Evolutionary conservation across 768 basidiomycete genomes (phyloP), one percentile per base, ranked within the genome.

Genomic region (Suillus weaverae): DNA sequence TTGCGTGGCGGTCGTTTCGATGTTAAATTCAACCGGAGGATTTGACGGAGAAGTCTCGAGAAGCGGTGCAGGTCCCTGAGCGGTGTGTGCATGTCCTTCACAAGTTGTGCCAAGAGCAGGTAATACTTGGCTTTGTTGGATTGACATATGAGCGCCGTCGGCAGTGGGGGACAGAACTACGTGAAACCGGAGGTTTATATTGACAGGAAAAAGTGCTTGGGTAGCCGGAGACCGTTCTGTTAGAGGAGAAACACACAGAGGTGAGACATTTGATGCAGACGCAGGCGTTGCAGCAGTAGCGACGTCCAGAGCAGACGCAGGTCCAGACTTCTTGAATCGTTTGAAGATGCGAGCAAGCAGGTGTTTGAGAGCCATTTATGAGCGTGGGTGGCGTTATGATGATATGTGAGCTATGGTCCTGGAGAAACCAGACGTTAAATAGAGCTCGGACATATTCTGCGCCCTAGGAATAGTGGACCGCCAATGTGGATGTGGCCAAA

Each of bases 291-390:
- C 16, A 26, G 38, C 26, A 59, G 18, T 20, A 41, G 39, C 6
- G 16, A 30, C 30, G 18, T 59, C 39, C 26, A 7, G 16, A 4
- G 56, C 38, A 39, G 26, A 6, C 16, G 16, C 1, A 39, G 56
- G 18, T 39, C 22, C 35, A 41, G 56, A 35, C 20, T 20, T 57
- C 26, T 30, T 20, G 5, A 30, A 59, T 20, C 26, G 39, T 6
- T 59, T 59, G 57, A 59, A 41, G 18, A 59, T 59, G 26, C 57
- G 57, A 41, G 39, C 11, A 41, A 59, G 57, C 9, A 59, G 10
- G 39, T 20, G 39, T 41, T 59, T 59, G 57, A 59, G 26, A 9
- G 18, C 30, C 57, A 59, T 59, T 53, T 26, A 20, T 41, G 26
- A 30, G 26, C 26, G 36, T 9, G 55, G 16, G n/a, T 36, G 35